phyloP scores from a whole-genome alignment of 306 rosid genomes.

The Benincasa hispida region DNA sequence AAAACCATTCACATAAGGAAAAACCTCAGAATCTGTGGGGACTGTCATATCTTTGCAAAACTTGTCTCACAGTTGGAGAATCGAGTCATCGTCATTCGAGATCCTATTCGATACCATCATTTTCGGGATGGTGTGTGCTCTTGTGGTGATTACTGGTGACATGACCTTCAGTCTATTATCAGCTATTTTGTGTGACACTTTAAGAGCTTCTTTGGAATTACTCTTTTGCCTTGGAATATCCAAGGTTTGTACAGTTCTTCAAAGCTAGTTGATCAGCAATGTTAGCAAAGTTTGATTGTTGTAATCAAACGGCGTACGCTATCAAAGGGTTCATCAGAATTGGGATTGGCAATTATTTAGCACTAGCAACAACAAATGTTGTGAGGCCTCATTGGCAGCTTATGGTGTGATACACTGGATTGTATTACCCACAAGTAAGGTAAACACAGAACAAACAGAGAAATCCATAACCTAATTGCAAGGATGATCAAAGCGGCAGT shows the following conservation, averaged over 20 bases:
- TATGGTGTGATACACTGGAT: background rate
- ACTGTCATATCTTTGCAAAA: conserved; percentile 76
- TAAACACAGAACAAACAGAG: background rate
- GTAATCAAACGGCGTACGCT: no score
- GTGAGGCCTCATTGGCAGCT: background rate
- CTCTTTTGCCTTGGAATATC: no score
- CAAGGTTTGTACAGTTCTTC: background rate
- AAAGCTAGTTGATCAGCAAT: no score
- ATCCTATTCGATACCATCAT: conserved; percentile 86
- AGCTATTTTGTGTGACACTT: background rate
- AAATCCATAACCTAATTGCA: background rate
- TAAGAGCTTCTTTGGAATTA: no score
- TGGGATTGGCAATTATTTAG: no score
- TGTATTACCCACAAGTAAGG: background rate
- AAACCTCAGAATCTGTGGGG: conserved; percentile 87
- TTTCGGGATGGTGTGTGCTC: conserved; percentile 67
- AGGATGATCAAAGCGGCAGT: background rate
- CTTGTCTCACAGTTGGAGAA: conserved; percentile 45
- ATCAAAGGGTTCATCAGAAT: no score
- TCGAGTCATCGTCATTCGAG: conserved; percentile 61
- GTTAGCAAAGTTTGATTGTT: no score
- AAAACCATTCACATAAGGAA: conserved; percentile 67
- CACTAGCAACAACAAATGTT: background rate
- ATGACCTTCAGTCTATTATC: background rate
- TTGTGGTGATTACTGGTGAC: conserved; percentile 81